A percentile compares a stretch with the other conserved stretches of the same genome.
Evolutionary conservation across 768 basidiomycete species (phyloP).

Genomic region (Mycena latifolia): DNA sequence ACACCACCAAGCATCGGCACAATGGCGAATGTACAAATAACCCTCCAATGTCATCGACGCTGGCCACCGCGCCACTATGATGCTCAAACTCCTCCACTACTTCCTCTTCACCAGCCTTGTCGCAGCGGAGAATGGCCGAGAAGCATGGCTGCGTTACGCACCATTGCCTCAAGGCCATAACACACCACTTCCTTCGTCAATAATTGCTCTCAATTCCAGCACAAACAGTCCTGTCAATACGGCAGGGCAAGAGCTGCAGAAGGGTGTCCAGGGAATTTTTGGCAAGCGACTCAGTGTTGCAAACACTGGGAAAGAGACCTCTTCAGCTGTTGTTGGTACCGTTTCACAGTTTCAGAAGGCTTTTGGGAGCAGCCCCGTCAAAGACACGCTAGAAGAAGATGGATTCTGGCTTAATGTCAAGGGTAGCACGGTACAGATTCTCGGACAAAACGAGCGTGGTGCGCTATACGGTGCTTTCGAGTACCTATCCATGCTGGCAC

Average conservation of each 20-base stretch:
- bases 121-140: slow-evolving; percentile 32
- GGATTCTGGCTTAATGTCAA: slow-evolving; percentile 36
- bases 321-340: slow-evolving; percentile 33
- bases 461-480: slow-evolving; percentile 36
- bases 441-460: slow-evolving; percentile 35
- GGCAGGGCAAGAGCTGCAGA: slow-evolving; percentile 36
- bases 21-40: slow-evolving; percentile 20
- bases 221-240: slow-evolving; percentile 33
- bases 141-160: slow-evolving; percentile 36
- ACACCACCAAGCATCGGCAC: slow-evolving; percentile 19
- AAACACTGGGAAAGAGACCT: slow-evolving; percentile 23
- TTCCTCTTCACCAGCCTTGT: slow-evolving; percentile 29
- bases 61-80: slow-evolving; percentile 24
- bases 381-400: slow-evolving; percentile 27
- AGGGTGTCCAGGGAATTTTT: slow-evolving; percentile 33
- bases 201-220: slow-evolving; percentile 34
- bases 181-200: slow-evolving; percentile 28
- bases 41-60: slow-evolving; percentile 19
- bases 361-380: slow-evolving; percentile 31
- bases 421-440: slow-evolving; percentile 33
- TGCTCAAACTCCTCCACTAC: slow-evolving; percentile 29
- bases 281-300: slow-evolving; percentile 23
- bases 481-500: slow-evolving; percentile 36
- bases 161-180: slow-evolving; percentile 23
- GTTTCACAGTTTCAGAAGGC: slow-evolving; percentile 31